Evolutionary conservation across 306 rosid species (phyloP).

Genomic region (Lotus japonicus): DNA sequence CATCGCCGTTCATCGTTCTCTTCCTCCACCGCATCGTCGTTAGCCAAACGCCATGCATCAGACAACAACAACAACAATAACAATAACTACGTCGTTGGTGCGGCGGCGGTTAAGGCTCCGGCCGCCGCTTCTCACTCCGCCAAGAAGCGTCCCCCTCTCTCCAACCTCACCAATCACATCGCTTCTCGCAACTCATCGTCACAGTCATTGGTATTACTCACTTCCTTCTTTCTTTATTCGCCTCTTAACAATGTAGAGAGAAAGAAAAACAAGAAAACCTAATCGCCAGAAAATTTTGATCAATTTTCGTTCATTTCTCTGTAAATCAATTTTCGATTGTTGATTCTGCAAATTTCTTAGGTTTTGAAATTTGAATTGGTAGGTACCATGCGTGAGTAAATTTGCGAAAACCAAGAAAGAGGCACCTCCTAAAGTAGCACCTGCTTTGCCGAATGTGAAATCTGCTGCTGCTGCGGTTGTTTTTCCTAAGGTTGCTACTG

Average conservation of each 20-base stretch:
- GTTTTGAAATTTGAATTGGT: constrained; percentile 6
- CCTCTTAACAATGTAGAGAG: too few species aligned
- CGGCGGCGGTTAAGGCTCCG: constrained; percentile 16
- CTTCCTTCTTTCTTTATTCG: not conserved
- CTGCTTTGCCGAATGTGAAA: constrained; percentile 35
- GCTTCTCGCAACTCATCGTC: constrained; percentile 35
- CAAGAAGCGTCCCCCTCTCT: constrained; percentile 82
- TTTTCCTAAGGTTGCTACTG: constrained; percentile 27
- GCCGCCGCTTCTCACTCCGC: constrained; percentile 25
- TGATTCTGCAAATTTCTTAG: not conserved
- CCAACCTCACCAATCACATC: constrained; percentile 61
- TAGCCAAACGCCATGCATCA: constrained; percentile 72
- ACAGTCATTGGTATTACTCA: constrained; percentile 40
- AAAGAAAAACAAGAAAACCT: too few species aligned
- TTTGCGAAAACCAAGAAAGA: constrained; percentile 65
- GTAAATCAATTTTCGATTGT: too few species aligned
- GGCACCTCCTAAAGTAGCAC: constrained; percentile 7
- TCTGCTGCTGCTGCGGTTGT: constrained; percentile 23
- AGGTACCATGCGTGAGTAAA: constrained; percentile 61
- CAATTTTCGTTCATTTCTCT: too few species aligned
- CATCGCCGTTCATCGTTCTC: constrained; percentile 79
- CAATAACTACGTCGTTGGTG: too few species aligned
- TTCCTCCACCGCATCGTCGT: constrained; percentile 65
- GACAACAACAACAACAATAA: constrained; percentile 35
- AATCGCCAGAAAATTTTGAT: too few species aligned